Base-by-base conservation (phyloP, 495 filamentous ascomycete species). In the Daldinia loculata region DNA sequence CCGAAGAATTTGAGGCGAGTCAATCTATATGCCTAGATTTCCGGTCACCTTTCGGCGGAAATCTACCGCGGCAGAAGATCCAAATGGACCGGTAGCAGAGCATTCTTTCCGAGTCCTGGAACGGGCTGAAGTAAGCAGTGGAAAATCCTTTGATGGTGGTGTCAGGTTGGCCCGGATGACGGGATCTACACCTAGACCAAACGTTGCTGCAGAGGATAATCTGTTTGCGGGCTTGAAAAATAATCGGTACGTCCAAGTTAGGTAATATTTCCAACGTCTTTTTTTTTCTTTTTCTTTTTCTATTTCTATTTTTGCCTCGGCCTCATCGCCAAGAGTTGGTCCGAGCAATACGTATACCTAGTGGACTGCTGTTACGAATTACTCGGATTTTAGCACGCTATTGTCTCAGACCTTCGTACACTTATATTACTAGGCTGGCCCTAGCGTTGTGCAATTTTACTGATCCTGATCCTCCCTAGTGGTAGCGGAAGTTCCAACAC, bases 401-500 rank as follows among this genome's bases (percentile, higher is more conserved):
- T 52, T 70, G 67, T 74, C 71, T 74, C 63, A 57, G 56, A 70
- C 66, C 27, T 24, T 61, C 53, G 52, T 56, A 55, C 0, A 51
- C 50, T 69, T 75, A 63, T 71, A 68, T 68, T 69, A 60, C 38
- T 19, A 59, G 62, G 41, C 73, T 72, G 43, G 61, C 39, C 63
- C 74, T 70, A 70, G 64, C 71, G 63, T 61, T 64, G 62, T 68
- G 69, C 61, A 76, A 73, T 75, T 66, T 73, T 74, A 79, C 76
- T 76, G 60, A 74, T 66, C 26, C 76, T 76, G 60, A 74, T 66
- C 26, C 45, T 71, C 69, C 59, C 57, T 70, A 88, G 85, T 75
- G 85, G 86, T 60, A 91, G 90, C 78, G 89, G 88, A 61, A 89
- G 85, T 27, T 89, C 89, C 45, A 88, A 90, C 69, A 86, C 82